Evolutionary conservation across 176 grass and related monocot genomes (phyloP).

Genomic region (Ananas comosus): DNA sequence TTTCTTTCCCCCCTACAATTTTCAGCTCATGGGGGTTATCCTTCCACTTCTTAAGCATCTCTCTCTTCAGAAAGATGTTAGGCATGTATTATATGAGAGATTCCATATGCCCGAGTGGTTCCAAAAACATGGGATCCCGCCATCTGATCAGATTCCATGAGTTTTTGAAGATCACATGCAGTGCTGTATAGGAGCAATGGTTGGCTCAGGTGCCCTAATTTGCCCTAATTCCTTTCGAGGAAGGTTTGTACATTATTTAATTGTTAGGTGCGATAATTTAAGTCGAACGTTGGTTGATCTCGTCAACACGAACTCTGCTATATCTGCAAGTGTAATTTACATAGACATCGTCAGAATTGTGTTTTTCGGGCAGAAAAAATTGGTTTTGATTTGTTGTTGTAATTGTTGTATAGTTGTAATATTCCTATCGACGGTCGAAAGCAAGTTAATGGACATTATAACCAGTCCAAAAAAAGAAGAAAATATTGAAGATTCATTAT

Average conservation of each 20-base stretch:
- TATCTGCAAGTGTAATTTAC: conserved; percentile 35
- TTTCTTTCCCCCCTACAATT: not conserved
- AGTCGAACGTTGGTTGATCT: not conserved
- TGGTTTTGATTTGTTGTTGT: conserved; percentile 43
- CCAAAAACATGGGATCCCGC: conserved; percentile 75
- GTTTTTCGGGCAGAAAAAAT: conserved; percentile 24
- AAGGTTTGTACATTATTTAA: conserved; percentile 23
- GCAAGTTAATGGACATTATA: conserved; percentile 22
- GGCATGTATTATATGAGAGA: conserved; percentile 69
- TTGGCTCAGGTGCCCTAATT: not conserved
- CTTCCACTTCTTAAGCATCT: conserved; percentile 88
- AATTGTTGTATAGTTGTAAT: conserved; percentile 53
- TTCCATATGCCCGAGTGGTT: conserved; percentile 99
- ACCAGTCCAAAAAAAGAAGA: not conserved
- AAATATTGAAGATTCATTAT: too few relatives aligned
- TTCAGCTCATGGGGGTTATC: conserved; percentile 88
- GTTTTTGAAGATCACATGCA: conserved; percentile 3
- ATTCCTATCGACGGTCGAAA: conserved; percentile 33
- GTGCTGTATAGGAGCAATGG: not conserved
- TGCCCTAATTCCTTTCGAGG: not conserved
- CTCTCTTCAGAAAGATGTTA: conserved; percentile 75
- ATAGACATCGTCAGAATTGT: conserved; percentile 22
- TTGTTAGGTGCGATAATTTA: conserved; percentile 17
- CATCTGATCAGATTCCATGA: conserved; percentile 37
- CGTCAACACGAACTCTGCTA: not conserved